Percentiles rank a stretch among this genome's conserved stretches.
Conservation (phyloP, 2,329 filamentous ascomycete species). For the Diaporthe citri region DNA sequence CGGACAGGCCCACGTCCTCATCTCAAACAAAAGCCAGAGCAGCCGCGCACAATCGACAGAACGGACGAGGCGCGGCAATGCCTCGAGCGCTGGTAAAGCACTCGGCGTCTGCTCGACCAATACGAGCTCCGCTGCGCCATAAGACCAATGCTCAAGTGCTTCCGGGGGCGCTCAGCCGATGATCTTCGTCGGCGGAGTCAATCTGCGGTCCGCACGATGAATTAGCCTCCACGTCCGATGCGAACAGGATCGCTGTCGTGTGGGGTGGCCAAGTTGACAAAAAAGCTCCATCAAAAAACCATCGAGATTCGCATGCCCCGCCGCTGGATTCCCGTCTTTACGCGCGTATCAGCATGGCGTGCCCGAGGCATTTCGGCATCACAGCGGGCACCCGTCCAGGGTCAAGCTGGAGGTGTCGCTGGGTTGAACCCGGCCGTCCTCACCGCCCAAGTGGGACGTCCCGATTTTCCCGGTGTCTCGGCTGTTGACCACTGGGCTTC, state of each 20-base stretch:
- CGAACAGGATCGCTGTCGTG: not conserved
- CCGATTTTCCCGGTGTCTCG: constrained; percentile 28
- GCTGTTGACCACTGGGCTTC: constrained; percentile 28
- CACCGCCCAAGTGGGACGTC: constrained; percentile 36
- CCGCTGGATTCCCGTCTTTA: constrained; percentile 8
- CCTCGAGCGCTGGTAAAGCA: not conserved
- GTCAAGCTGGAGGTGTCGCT: constrained; percentile 1
- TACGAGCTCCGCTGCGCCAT: not conserved
- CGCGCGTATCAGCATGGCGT: constrained; percentile 7
- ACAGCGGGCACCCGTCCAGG: not conserved
- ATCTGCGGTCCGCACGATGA: not conserved
- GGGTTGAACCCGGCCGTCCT: constrained; percentile 33
- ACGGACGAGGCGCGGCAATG: constrained; percentile 12
- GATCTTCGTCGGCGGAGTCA: constrained; percentile 24
- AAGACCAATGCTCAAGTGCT: not conserved
- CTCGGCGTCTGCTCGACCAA: constrained; percentile 20
- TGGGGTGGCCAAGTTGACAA: not conserved
- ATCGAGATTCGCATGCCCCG: constrained; percentile 8
- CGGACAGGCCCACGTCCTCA: not conserved
- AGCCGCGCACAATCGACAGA: not conserved
- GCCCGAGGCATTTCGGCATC: not conserved
- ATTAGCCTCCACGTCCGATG: constrained; percentile 22
- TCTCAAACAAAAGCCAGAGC: not conserved
- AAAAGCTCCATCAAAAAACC: not conserved
- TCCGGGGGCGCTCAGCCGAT: not conserved